phyloP scores from a whole-genome alignment of 2,329 filamentous ascomycete species.

The Capronia epimyces region DNA sequence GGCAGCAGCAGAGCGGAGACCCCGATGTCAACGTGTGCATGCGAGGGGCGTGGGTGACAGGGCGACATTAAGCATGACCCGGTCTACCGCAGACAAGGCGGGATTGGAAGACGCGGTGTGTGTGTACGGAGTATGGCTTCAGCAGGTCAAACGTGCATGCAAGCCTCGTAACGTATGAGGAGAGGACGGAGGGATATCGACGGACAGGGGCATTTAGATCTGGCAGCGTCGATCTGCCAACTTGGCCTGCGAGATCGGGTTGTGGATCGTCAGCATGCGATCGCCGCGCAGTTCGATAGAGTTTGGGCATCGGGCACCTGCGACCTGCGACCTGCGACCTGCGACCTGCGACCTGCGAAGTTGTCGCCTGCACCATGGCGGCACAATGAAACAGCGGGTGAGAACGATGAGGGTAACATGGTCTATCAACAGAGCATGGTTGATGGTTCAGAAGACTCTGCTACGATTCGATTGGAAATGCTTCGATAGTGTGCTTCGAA shows the following conservation, averaged over 20 bases:
- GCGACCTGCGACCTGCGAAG: background rate
- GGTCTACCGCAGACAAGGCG: background rate
- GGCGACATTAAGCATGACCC: background rate
- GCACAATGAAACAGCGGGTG: too few relatives aligned
- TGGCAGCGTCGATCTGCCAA: slow-evolving; percentile 9
- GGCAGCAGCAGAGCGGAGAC: background rate
- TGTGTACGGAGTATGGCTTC: too few relatives aligned
- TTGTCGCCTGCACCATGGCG: too few relatives aligned
- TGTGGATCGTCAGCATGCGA: slow-evolving; percentile 1
- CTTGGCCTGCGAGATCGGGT: background rate
- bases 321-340: background rate
- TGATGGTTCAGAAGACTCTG: too few relatives aligned
- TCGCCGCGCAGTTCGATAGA: slow-evolving; percentile 1
- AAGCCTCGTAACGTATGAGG: slow-evolving; percentile 1
- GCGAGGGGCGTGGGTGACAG: background rate
- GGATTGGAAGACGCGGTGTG: background rate
- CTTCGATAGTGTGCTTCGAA: too few relatives aligned
- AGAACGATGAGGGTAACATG: too few relatives aligned
- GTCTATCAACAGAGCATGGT: too few relatives aligned
- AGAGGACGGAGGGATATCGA: background rate
- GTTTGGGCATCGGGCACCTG: background rate
- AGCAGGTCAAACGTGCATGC: slow-evolving; percentile 5
- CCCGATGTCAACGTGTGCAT: background rate
- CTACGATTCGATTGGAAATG: too few relatives aligned
- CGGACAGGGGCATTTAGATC: slow-evolving; percentile 2